phyloP scores from a whole-genome alignment of 2,329 filamentous ascomycete species.

The Colletotrichum chlorophyti region DNA sequence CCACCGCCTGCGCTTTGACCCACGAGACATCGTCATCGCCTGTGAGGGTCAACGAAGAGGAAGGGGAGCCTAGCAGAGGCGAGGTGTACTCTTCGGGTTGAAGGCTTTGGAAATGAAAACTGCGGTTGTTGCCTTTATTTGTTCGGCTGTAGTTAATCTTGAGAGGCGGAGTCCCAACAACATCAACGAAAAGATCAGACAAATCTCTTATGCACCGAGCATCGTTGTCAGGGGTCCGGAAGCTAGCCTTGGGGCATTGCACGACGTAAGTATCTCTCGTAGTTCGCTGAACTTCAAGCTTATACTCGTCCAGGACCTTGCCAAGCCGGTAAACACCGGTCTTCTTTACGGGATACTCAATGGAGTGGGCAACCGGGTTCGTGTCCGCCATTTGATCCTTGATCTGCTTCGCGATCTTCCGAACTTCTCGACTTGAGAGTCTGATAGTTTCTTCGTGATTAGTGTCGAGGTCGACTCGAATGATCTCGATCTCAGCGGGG shows the following conservation, averaged over 20 bases:
- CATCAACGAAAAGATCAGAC: slow-evolving; percentile 83
- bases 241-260: slow-evolving; percentile 79
- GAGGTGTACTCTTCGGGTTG: slow-evolving; percentile 88
- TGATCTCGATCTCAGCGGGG: slow-evolving; percentile 86
- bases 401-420: slow-evolving; percentile 73
- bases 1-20: slow-evolving; percentile 77
- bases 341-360: slow-evolving; percentile 81
- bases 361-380: slow-evolving; percentile 65
- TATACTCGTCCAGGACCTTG: slow-evolving; percentile 90
- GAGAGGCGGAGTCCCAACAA: slow-evolving; percentile 87
- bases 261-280: slow-evolving; percentile 84
- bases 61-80: slow-evolving; percentile 70
- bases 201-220: slow-evolving; percentile 86
- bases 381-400: slow-evolving; percentile 71
- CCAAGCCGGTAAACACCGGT: slow-evolving; percentile 85
- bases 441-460: slow-evolving; percentile 81
- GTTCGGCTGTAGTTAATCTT: slow-evolving; percentile 91
- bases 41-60: slow-evolving; percentile 62
- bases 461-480: slow-evolving; percentile 84
- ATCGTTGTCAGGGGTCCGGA: slow-evolving; percentile 67
- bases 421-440: slow-evolving; percentile 76
- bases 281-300: slow-evolving; percentile 85
- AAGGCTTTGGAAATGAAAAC: slow-evolving; percentile 90
- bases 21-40: slow-evolving; percentile 76
- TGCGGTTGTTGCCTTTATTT: slow-evolving; percentile 82